phyloP scores from a whole-genome alignment of 805 yeast genomes.

The Diddensiella transvaalensis region DNA sequence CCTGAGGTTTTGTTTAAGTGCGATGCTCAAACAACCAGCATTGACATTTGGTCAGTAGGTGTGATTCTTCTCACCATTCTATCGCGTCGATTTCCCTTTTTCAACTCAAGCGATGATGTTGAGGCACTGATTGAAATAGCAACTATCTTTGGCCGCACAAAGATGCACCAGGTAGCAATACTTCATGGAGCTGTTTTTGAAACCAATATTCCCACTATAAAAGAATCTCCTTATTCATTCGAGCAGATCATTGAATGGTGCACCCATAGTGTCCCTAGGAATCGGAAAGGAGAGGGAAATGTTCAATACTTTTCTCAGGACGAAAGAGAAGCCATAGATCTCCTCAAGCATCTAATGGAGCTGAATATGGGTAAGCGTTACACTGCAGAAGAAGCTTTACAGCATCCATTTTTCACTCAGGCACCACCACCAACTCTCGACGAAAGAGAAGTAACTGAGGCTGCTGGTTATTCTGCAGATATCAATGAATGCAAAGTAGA shows the following conservation, averaged over 20 bases:
- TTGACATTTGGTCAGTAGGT: constrained; percentile 93
- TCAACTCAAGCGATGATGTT: constrained; percentile 88
- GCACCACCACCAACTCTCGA: too few species aligned
- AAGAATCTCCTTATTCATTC: constrained; percentile 40
- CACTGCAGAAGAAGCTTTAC: constrained; percentile 62
- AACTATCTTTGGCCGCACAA: constrained; percentile 69
- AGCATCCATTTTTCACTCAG: constrained; percentile 54
- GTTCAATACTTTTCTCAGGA: constrained; percentile 7
- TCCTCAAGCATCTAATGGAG: constrained; percentile 52
- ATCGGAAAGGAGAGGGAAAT: background rate
- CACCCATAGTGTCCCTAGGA: background rate
- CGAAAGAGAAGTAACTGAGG: too few species aligned
- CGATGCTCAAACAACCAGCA: constrained; percentile 71
- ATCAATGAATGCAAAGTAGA: background rate
- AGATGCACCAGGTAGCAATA: constrained; percentile 71
- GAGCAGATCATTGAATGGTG: constrained; percentile 40
- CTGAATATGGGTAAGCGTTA: constrained; percentile 68
- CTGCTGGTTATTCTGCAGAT: too few species aligned
- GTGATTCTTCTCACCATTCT: constrained; percentile 77
- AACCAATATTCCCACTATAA: constrained; percentile 51
- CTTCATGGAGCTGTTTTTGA: constrained; percentile 89
- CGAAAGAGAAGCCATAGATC: constrained; percentile 30
- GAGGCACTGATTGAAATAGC: constrained; percentile 88
- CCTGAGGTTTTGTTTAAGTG: constrained; percentile 91
- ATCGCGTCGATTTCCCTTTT: constrained; percentile 82